phyloP scores from a whole-genome alignment of 2,329 filamentous ascomycete genomes.

The Colletotrichum chrysophilum region DNA sequence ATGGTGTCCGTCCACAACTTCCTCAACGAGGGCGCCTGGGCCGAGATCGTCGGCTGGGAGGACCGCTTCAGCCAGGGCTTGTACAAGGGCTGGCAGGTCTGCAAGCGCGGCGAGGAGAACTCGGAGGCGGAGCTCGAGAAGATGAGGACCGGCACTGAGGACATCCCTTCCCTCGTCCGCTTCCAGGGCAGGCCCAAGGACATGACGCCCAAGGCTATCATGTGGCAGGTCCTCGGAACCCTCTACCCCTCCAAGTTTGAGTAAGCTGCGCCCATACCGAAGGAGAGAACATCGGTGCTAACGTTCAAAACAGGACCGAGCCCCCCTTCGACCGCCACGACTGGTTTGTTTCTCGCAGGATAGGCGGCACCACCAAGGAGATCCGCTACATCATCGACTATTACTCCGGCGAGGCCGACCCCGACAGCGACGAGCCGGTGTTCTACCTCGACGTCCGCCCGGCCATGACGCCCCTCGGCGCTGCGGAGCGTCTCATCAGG shows the following conservation, averaged over 20 bases:
- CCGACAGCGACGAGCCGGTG: constrained; percentile 85
- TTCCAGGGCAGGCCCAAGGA: constrained; percentile 92
- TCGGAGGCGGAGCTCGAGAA: constrained; percentile 47
- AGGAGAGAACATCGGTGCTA: constrained; percentile 9
- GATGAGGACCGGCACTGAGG: constrained; percentile 57
- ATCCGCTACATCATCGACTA: constrained; percentile 97
- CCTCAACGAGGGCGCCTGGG: constrained; percentile 96
- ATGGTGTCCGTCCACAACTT: constrained; percentile 99
- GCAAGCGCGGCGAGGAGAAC: constrained; percentile 75
- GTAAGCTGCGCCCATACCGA: constrained; percentile 48
- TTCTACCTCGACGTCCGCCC: constrained; percentile 96
- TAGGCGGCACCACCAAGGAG: constrained; percentile 73
- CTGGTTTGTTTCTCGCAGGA: constrained; percentile 85
- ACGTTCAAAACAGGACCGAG: constrained; percentile 60
- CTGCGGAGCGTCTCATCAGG: constrained; percentile 81
- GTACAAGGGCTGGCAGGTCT: constrained; percentile 73
- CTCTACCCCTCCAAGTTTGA: constrained; percentile 81
- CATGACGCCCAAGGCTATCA: constrained; percentile 87
- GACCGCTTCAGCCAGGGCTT: constrained; percentile 80
- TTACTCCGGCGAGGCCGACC: constrained; percentile 83
- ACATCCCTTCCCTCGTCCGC: constrained; percentile 76
- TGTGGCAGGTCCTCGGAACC: constrained; percentile 80
- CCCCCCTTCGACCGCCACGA: constrained; percentile 97
- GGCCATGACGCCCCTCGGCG: constrained; percentile 80
- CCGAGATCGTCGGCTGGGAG: constrained; percentile 95